Percentiles rank a stretch among this genome's conserved stretches.
These are phyloP conservation scores for Lachnellula occidentalis DNA, from an alignment of 2,329 filamentous ascomycete genomes.

Conservation along the genomic window DNA sequence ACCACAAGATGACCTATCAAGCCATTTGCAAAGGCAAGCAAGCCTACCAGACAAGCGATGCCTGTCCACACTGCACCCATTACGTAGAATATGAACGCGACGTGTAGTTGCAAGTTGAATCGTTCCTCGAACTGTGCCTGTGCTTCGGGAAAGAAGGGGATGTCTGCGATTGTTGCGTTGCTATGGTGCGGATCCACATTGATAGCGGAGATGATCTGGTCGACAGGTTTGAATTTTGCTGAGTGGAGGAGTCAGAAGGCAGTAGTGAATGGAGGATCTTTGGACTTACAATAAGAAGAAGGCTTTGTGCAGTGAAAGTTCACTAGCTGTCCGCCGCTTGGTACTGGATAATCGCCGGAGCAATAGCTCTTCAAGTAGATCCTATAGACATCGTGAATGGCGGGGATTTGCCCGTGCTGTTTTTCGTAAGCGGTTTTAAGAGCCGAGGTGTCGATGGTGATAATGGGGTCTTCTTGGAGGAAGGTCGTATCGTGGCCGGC, in stretches of 20 bases:
- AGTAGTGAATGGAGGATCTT: neutral
- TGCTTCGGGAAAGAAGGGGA: slow-evolving; percentile 2
- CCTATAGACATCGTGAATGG: slow-evolving; percentile 12
- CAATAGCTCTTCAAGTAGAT: slow-evolving; percentile 7
- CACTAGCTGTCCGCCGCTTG: neutral
- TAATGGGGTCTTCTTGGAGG: slow-evolving; percentile 1
- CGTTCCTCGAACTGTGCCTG: neutral
- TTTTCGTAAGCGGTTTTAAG: neutral
- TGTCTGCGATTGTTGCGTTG: slow-evolving; percentile 1
- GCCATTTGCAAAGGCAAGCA: no score
- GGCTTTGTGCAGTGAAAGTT: neutral
- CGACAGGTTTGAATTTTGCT: neutral
- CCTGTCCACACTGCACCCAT: neutral
- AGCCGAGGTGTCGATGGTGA: slow-evolving; percentile 4
- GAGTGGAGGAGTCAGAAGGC: neutral
- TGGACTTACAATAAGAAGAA: neutral
- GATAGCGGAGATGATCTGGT: neutral
- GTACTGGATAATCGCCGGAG: neutral
- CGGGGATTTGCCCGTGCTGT: neutral
- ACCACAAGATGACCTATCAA: no score
- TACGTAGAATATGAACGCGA: slow-evolving; percentile 8
- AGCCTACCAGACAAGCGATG: no score
- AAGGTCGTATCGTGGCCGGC: neutral
- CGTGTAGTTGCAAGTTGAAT: slow-evolving; percentile 1
- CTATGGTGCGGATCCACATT: neutral